A percentile compares a stretch with the other conserved stretches of the same genome.
phyloP scores from a whole-genome alignment of 2,329 filamentous ascomycete species.

The Aspergillus sp. region DNA sequence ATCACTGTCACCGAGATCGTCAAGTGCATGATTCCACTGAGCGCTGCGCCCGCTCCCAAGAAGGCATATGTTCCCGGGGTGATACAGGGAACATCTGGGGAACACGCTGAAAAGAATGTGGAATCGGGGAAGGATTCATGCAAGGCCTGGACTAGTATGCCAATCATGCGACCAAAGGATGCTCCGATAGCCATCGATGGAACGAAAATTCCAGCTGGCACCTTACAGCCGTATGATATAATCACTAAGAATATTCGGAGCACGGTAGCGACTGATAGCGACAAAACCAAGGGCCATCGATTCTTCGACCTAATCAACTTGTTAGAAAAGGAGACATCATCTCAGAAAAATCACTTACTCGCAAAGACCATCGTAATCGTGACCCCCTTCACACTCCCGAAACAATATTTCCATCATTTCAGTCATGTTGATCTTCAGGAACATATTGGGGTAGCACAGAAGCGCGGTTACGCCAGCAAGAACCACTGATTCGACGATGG shows the following conservation, averaged over 20 bases:
- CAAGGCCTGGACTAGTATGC: slow-evolving; percentile 85
- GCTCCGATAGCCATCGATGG: slow-evolving; percentile 97
- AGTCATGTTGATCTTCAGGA: slow-evolving; percentile 95
- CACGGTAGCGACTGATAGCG: slow-evolving; percentile 72
- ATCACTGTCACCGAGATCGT: slow-evolving; percentile 96
- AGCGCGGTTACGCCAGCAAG: slow-evolving; percentile 80
- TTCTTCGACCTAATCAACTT: slow-evolving; percentile 49
- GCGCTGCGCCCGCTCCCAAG: slow-evolving; percentile 81
- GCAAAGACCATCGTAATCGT: slow-evolving; percentile 88
- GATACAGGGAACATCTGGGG: slow-evolving; percentile 90
- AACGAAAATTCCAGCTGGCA: slow-evolving; percentile 95
- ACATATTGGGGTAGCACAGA: slow-evolving; percentile 95
- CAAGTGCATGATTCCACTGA: slow-evolving; percentile 97
- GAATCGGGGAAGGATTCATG: slow-evolving; percentile 79
- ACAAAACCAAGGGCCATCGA: slow-evolving; percentile 72
- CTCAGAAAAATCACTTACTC: slow-evolving; percentile 47
- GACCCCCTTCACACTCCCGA: slow-evolving; percentile 80
- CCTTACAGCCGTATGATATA: slow-evolving; percentile 95
- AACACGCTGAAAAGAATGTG: slow-evolving; percentile 80
- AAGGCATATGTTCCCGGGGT: slow-evolving; percentile 97
- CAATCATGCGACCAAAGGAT: slow-evolving; percentile 88
- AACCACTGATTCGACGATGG: slow-evolving; percentile 79
- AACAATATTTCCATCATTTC: slow-evolving; percentile 99
- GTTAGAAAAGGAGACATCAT: slow-evolving; percentile 6
- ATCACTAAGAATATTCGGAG: slow-evolving; percentile 82